Evolutionary conservation across 2,329 filamentous ascomycete genomes (phyloP), one percentile per base, ranked within the genome.

Genomic region (Colletotrichum agaves): DNA sequence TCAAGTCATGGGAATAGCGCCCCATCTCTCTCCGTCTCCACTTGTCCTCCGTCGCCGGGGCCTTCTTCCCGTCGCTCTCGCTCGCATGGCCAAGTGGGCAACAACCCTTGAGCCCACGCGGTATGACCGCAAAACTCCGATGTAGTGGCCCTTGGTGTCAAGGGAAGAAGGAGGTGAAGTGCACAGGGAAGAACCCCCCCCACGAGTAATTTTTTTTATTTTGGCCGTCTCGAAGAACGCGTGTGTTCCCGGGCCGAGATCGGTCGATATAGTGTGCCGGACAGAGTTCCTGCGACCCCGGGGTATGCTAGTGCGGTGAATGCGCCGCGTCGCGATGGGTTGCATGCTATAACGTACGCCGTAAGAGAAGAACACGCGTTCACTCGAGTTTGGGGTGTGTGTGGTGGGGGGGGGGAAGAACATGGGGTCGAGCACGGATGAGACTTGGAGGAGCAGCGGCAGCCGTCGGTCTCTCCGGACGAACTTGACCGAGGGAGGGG

Each of bases 381-480:
- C 35, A 23, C 6, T 13, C 23, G 17, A 31, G 47, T n/a, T 31
- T 12, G n/a, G 46, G 46, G 35, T 4, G 35, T 8, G 13, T n/a
- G n/a, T n/a, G 35, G 5, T 3, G 35, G 6, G 13, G 35, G 13
- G 12, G 2, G 35, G 12, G 7, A 37, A 13, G 13, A 15, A 11
- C n/a, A 44, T 19, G 41, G 41, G 7, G n/a, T n/a, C 41, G n/a
- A n/a, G 15, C 41, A 44, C 19, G 41, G 41, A 44, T 44, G 49
- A 23, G 49, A 53, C 49, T 53, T 31, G 52, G 35, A 19, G 23
- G 41, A 12, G 17, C 10, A 19, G 15, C 10, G 19, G 15, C 23
- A 50, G 47, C 47, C 21, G 17, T 57, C 49, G 57, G 41, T 21
- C 33, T 55, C 49, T 56, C 57, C 49, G 57, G 63, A 66, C 21